Conservation (phyloP, 1,284 basidiomycete species). For the Sporisorium iseilematis-ciliati region DNA sequence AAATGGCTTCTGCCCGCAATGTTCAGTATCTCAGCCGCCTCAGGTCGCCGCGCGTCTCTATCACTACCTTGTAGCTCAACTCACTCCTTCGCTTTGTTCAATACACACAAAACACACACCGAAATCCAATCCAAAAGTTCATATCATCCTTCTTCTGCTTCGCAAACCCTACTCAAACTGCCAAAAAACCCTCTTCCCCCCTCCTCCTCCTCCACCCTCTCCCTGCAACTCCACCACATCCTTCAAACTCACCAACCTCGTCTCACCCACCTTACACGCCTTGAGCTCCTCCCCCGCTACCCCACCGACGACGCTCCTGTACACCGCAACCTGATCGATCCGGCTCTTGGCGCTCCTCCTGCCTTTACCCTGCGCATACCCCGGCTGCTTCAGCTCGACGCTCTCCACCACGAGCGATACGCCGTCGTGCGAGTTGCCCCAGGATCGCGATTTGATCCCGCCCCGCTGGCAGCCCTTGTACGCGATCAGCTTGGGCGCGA, state of each 20-base stretch:
- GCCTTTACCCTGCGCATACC: constrained; percentile 54
- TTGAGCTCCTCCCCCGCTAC: not conserved
- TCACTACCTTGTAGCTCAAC: no score
- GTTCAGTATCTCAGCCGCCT: no score
- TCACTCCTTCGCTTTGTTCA: no score
- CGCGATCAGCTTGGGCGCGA: constrained; percentile 73
- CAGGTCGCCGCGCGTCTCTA: no score
- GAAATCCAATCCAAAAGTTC: no score
- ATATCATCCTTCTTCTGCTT: no score
- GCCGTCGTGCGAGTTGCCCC: constrained; percentile 76
- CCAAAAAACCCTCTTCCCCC: no score
- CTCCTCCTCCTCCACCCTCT: no score
- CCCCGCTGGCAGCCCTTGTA: constrained; percentile 73
- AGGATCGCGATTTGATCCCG: constrained; percentile 72
- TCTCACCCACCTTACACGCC: not conserved
- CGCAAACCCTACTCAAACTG: no score
- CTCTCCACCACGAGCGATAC: constrained; percentile 73
- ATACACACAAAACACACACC: no score
- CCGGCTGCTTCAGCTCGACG: constrained; percentile 69
- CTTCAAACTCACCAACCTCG: not conserved
- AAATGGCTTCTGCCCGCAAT: no score
- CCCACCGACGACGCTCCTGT: constrained; percentile 9
- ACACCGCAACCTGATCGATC: constrained; percentile 48
- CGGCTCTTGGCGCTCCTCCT: constrained; percentile 49
- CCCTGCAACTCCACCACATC: no score